Conservation (phyloP, 2,329 filamentous ascomycete species). For the Beauveria australis region DNA sequence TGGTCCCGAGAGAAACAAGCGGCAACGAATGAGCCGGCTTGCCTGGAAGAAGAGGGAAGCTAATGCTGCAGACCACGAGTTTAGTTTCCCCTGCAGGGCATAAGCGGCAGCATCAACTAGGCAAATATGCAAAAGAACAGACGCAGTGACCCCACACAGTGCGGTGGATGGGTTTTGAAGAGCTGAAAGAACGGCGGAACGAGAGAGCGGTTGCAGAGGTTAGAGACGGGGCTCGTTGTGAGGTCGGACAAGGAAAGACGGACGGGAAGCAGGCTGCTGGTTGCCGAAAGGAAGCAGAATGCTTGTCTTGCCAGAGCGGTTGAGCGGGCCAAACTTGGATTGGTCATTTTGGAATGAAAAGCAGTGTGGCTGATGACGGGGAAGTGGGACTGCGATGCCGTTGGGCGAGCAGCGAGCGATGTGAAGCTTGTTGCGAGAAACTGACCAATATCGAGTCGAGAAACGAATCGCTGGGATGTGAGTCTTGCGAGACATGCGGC, state of each 20-base stretch:
- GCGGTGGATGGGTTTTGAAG: background rate
- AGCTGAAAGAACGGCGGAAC: background rate
- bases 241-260: background rate
- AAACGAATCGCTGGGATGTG: background rate
- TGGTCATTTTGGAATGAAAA: background rate
- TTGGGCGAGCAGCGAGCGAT: background rate
- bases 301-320: background rate
- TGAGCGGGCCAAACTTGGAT: background rate
- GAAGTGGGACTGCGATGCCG: background rate
- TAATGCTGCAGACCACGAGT: background rate
- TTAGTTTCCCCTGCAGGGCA: background rate
- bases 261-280: background rate
- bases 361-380: background rate
- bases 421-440: background rate
- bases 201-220: background rate
- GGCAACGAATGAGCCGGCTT: background rate
- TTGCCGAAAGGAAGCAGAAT: background rate
- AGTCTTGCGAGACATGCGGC: background rate
- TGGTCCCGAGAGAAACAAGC: background rate
- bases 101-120: background rate
- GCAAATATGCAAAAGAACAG: background rate
- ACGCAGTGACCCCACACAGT: background rate
- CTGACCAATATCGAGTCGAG: background rate
- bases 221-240: background rate
- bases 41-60: background rate